Percentiles rank a stretch among this genome's conserved stretches.
Conservation (phyloP, 2,329 filamentous ascomycete species). For the Metarhizium rileyi region DNA sequence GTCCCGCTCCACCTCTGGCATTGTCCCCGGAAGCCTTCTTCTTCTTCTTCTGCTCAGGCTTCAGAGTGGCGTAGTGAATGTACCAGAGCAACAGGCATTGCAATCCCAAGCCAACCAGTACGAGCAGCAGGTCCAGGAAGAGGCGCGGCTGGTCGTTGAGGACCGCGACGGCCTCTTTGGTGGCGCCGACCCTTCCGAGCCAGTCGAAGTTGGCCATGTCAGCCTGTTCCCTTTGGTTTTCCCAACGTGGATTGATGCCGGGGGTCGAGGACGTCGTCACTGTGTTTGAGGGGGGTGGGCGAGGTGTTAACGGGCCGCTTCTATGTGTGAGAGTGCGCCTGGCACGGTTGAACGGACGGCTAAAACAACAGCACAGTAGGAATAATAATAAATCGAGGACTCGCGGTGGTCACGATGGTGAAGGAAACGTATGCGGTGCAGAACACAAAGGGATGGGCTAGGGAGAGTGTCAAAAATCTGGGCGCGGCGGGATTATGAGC, state of each 20-base stretch:
- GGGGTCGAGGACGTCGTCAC: no score
- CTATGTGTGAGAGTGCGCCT: background rate
- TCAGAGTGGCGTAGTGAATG: conserved; percentile 50
- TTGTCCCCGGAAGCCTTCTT: conserved; percentile 11
- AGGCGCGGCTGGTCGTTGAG: conserved; percentile 52
- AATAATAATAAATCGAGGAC: no score
- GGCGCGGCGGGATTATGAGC: background rate
- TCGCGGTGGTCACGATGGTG: no score
- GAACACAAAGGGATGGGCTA: background rate
- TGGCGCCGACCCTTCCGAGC: conserved; percentile 47
- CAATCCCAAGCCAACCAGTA: conserved; percentile 38
- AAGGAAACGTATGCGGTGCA: background rate
- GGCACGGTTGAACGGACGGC: background rate
- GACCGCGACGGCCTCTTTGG: conserved; percentile 45
- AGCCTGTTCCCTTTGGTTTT: background rate
- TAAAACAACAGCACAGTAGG: no score
- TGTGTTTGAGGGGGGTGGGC: no score
- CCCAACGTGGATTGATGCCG: background rate
- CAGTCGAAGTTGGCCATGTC: conserved; percentile 46
- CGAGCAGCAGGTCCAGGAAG: conserved; percentile 47
- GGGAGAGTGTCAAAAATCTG: background rate
- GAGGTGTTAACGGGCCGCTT: no score
- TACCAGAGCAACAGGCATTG: conserved; percentile 42
- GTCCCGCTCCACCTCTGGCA: background rate
- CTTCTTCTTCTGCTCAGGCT: conserved; percentile 46